Evolutionary conservation across 345 rosid genomes (phyloP), one percentile per base, ranked within the genome.

Genomic region (Citrus reticulata): DNA sequence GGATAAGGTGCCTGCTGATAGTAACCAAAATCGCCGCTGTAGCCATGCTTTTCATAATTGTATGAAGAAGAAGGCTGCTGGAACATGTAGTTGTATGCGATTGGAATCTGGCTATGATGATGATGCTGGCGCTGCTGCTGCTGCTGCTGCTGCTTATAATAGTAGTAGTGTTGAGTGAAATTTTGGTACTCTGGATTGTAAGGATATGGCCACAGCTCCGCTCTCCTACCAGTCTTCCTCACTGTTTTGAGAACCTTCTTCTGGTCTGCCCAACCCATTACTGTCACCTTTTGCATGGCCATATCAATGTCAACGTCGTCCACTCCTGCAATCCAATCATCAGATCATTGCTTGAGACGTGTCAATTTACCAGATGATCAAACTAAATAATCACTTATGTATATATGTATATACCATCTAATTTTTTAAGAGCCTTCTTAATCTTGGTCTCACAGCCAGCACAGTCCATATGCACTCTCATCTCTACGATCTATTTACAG

Each of bases 381-480:
- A 0, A 3, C 51, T 46, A 46, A 46, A 46, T 46, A 46, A 46
- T 46, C 17, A 46, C 17, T 11, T 54, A 19, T 10, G 29, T 30
- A n/a, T 30, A 27, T 70, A 68, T n/a, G 40, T 7, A 5, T 9
- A 19, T 84, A 91, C 98, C 98, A 40, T 90, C 81, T 42, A 90
- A 82, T 37, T 89, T 95, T 51, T 72, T 65, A 70, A 95, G 91
- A 66, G 93, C 87, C 76, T 85, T 90, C 86, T 68, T 88, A 19
- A 93, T 87, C 78, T 85, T 90, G 55, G 59, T 79, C 81, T 87
- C 91, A 60, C 98, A 91, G 77, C 96, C 97, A 57, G 86, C 79
- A 70, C 97, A 93, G 69, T 93, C 93, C 86, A 95, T 95, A 29
- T 88, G 84, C 39, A 95, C 97, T 29, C 79, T 84, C 87, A 95